These are phyloP conservation scores for Penicillium sp. DNA, from an alignment of 2,329 filamentous ascomycete species.

Conservation along the genomic window DNA sequence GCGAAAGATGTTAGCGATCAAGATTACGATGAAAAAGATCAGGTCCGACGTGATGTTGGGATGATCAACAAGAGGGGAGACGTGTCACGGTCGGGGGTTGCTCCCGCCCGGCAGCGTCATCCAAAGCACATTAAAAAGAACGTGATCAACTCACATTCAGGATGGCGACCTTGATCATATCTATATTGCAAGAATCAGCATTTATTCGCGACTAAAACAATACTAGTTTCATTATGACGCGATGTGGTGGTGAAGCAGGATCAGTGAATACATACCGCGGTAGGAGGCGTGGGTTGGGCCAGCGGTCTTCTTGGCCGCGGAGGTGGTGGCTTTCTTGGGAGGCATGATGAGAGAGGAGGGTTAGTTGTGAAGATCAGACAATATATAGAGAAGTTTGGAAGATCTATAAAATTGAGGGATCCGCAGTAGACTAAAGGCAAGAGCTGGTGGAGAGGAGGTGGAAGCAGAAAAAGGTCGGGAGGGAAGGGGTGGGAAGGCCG, in stretches of 20 bases:
- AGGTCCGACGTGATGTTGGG: conserved; percentile 30
- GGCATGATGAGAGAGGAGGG: conserved; percentile 57
- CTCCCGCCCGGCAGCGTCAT: conserved; percentile 41
- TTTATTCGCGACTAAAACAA: conserved; percentile 56
- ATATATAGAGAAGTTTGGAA: conserved; percentile 14
- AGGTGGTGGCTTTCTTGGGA: conserved; percentile 64
- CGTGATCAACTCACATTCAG: conserved; percentile 67
- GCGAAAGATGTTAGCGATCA: conserved; percentile 55
- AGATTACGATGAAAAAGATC: conserved; percentile 29
- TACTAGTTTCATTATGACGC: conserved; percentile 44
- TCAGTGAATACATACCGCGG: conserved; percentile 62
- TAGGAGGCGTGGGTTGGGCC: conserved; percentile 64
- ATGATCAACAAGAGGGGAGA: conserved; percentile 28
- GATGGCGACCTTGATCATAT: conserved; percentile 76
- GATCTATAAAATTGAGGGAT: conserved; percentile 24
- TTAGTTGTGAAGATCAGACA: conserved; percentile 20
- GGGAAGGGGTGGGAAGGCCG: conserved; percentile 44
- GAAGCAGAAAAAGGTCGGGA: conserved; percentile 33
- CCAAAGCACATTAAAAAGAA: conserved; percentile 53
- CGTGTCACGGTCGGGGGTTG: conserved; percentile 44
- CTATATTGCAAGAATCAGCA: conserved; percentile 60
- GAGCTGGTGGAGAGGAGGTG: conserved; percentile 25
- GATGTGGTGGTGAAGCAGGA: conserved; percentile 52
- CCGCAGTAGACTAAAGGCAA: conserved; percentile 11
- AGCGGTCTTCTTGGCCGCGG: conserved; percentile 63